Evolutionary conservation across 768 basidiomycete species (phyloP).

Genomic region (Mycena albidolilacea): DNA sequence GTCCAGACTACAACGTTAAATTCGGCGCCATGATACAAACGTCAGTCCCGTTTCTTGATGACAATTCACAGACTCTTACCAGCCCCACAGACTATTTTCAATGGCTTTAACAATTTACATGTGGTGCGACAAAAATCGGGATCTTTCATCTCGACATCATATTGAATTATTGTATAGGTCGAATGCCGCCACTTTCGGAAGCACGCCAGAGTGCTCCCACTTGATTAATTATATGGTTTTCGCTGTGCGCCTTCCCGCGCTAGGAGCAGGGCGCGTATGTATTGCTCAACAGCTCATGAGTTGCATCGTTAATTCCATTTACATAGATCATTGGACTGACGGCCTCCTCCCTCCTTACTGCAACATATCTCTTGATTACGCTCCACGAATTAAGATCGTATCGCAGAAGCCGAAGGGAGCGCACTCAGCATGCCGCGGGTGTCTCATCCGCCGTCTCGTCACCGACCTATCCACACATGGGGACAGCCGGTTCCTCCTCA

Average conservation of each 20-base stretch:
- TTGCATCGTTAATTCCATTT: not conserved
- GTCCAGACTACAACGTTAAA: slow-evolving; percentile 52
- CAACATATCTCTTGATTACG: slow-evolving; percentile 51
- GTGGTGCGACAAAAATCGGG: slow-evolving; percentile 46
- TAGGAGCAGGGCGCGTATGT: slow-evolving; percentile 46
- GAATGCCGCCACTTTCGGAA: slow-evolving; percentile 48
- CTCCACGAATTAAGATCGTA: slow-evolving; percentile 53
- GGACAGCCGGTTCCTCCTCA: slow-evolving; percentile 8
- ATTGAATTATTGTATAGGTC: slow-evolving; percentile 42
- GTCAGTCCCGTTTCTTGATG: slow-evolving; percentile 20
- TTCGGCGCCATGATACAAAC: slow-evolving; percentile 58
- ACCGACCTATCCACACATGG: not conserved
- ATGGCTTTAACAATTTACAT: slow-evolving; percentile 50
- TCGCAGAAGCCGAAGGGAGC: slow-evolving; percentile 38
- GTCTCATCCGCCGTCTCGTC: not conserved
- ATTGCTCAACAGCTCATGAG: not conserved
- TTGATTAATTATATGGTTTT: slow-evolving; percentile 54
- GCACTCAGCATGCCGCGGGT: not conserved
- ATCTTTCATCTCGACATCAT: slow-evolving; percentile 7
- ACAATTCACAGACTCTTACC: not conserved
- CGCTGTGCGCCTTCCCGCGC: slow-evolving; percentile 49
- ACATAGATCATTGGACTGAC: slow-evolving; percentile 47
- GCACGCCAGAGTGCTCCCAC: slow-evolving; percentile 46
- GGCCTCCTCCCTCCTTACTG: slow-evolving; percentile 49
- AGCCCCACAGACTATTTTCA: not conserved